Base-by-base conservation (phyloP, 345 rosid genomes). In the Citrus glauca region DNA sequence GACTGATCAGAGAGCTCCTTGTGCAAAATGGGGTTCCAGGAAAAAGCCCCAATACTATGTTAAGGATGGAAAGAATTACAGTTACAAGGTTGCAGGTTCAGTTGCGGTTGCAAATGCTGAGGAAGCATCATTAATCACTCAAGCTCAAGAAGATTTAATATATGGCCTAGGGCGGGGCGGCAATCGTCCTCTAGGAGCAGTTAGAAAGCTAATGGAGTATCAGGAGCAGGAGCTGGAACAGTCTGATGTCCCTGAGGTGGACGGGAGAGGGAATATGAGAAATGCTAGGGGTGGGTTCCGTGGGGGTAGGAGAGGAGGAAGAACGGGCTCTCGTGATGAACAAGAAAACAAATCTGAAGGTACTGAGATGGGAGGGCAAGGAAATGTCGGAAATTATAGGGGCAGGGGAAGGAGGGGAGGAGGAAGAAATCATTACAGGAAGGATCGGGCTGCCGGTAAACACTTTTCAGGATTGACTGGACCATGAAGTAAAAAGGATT, bases 41-140 rank as follows among this genome's bases (percentile, higher is more conserved):
- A 88, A 82, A 88, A 86, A 80, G 76, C 99, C 99, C 16, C 99
- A 90, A 38, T 96, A 81, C 77, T 92, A 82, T 81, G 97, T 94
- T 22, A 91, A 91, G 85, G 99, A 96, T 81, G 99, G 99, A 48
- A 96, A 91, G 90, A 94, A 96, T 82, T 94, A 94, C 78, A 94
- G 98, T 73, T 94, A 94, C 86, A 94, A 94, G 85, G 99, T 94
- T 40, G 88, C 84, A 55, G 98, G 97, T 10, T 81, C 99, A 11
- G 84, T 91, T 27, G 97, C 92, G 0, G 99, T 86, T 50, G 95
- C 99, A 59, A 91, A 94, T 78, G 82, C 86, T 50, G 81, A 86
- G 37, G 99, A 94, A 75, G 99, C 98, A 60, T 80, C 86, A 2
- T 71, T 94, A 55, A 60, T 96, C 50, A 88, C 73, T 32, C 90